These are phyloP conservation scores for Salix arbutifolia DNA, from an alignment of 345 rosid species.

Conservation along the genomic window DNA sequence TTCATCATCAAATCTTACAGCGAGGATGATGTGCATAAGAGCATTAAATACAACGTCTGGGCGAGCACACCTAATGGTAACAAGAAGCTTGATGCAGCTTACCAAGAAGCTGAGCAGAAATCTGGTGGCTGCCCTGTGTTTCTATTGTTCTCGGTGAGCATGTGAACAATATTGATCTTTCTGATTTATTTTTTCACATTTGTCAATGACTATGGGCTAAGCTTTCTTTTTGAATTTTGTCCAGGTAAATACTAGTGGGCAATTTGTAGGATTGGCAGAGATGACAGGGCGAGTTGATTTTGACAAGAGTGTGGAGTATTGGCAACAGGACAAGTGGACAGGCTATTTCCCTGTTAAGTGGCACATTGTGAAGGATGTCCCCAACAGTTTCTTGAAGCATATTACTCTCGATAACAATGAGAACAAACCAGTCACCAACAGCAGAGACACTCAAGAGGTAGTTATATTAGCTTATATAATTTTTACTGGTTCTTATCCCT, in stretches of 20 bases:
- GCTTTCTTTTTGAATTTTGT: neutral
- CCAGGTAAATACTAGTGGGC: conserved; percentile 95
- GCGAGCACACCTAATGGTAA: conserved; percentile 95
- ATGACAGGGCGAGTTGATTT: conserved; percentile 90
- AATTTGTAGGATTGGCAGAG: conserved; percentile 91
- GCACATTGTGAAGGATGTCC: conserved; percentile 93
- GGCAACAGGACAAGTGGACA: conserved; percentile 99
- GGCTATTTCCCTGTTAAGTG: conserved; percentile 92
- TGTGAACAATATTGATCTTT: neutral
- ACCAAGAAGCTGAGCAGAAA: conserved; percentile 70
- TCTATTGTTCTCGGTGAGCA: conserved; percentile 81
- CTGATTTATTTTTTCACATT: neutral
- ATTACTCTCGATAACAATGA: conserved; percentile 92
- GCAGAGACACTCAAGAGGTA: conserved; percentile 97
- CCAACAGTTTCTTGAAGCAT: conserved; percentile 80
- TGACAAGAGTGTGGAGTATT: conserved; percentile 65
- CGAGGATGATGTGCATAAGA: conserved; percentile 97
- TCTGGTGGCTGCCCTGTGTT: conserved; percentile 69
- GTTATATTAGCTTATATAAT: neutral
- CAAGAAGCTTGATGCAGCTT: conserved; percentile 90
- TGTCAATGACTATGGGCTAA: neutral
- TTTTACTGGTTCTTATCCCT: neutral
- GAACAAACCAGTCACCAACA: conserved; percentile 92
- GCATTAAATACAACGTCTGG: conserved; percentile 89
- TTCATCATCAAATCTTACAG: conserved; percentile 91